Evolutionary conservation across 495 filamentous ascomycete species (phyloP).

Genomic region (Aspergillus taichungensis): DNA sequence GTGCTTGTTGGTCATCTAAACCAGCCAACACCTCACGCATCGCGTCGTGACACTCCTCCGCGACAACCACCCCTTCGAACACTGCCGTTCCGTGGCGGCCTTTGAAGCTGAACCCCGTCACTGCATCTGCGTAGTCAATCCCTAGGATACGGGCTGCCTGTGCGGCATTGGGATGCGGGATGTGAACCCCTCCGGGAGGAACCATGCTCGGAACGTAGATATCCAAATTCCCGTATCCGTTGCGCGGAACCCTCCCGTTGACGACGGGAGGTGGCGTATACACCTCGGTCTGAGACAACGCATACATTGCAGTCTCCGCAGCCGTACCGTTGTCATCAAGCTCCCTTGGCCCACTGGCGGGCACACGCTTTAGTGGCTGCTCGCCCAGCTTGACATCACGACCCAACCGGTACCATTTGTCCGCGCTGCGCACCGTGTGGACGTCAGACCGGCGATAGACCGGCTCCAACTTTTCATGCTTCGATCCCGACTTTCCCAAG

Average conservation of each 20-base stretch:
- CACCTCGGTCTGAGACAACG: conserved; percentile 61
- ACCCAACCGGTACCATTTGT: conserved; percentile 83
- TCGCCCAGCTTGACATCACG: conserved; percentile 65
- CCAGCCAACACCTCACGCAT: conserved; percentile 57
- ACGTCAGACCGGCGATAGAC: conserved; percentile 79
- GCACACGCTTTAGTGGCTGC: conserved; percentile 65
- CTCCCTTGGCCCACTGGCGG: conserved; percentile 31
- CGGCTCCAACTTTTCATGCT: conserved; percentile 46
- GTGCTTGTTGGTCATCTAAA: conserved; percentile 51
- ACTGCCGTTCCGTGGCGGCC: conserved; percentile 76
- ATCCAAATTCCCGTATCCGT: conserved; percentile 83
- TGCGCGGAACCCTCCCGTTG: conserved; percentile 69
- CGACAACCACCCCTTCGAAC: conserved; percentile 65
- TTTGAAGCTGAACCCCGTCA: conserved; percentile 82
- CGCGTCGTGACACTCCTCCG: conserved; percentile 59
- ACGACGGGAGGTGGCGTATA: conserved; percentile 71
- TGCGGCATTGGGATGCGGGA: conserved; percentile 55
- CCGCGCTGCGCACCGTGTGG: conserved; percentile 58
- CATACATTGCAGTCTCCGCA: conserved; percentile 52
- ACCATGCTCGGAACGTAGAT: conserved; percentile 91
- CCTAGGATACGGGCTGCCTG: conserved; percentile 68
- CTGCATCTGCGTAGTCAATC: conserved; percentile 79
- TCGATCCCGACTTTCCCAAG: conserved; percentile 51
- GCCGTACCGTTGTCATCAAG: conserved; percentile 36
- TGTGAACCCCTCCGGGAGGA: conserved; percentile 69